Evolutionary conservation across 805 yeast species (phyloP).

Genomic region (Barnettozyma wickerhamii): DNA sequence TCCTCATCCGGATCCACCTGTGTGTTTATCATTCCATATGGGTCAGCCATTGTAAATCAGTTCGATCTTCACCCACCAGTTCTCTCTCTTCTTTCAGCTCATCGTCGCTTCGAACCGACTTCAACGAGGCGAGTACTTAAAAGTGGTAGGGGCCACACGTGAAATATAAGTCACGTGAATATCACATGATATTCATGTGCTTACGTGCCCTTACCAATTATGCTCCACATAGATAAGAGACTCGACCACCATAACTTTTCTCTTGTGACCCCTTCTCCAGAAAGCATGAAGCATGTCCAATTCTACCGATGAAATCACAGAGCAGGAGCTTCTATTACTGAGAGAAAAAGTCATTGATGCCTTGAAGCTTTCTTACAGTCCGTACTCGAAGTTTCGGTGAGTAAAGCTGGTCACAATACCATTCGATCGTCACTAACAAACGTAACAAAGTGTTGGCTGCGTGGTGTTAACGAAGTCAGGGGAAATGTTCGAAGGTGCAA

Average conservation of each 20-base stretch:
- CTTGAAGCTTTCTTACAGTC: slow-evolving; percentile 40
- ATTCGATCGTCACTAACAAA: slow-evolving; percentile 12
- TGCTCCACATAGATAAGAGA: too few species aligned
- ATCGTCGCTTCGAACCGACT: too few species aligned
- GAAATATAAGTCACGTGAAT: too few species aligned
- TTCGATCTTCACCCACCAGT: too few species aligned
- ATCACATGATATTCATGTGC: too few species aligned
- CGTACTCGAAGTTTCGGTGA: slow-evolving; percentile 37
- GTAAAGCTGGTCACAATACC: not conserved
- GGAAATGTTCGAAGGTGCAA: slow-evolving; percentile 64
- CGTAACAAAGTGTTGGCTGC: slow-evolving; percentile 64
- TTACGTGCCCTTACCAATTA: too few species aligned
- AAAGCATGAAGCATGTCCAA: not conserved
- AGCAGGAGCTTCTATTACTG: slow-evolving; percentile 25
- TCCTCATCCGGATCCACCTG: slow-evolving; percentile 95
- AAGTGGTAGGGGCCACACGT: too few species aligned
- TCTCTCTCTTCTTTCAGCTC: not conserved
- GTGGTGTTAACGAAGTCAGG: slow-evolving; percentile 52
- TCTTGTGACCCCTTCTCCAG: too few species aligned
- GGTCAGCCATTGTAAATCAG: slow-evolving; percentile 37
- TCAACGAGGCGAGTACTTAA: too few species aligned
- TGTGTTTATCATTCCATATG: slow-evolving; percentile 55
- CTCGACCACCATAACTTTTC: too few species aligned
- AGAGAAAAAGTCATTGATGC: slow-evolving; percentile 31
- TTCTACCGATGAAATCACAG: slow-evolving; percentile 8